Evolutionary conservation across 352 stramenopile species (phyloP).

Genomic region (Phytophthora sp.): DNA sequence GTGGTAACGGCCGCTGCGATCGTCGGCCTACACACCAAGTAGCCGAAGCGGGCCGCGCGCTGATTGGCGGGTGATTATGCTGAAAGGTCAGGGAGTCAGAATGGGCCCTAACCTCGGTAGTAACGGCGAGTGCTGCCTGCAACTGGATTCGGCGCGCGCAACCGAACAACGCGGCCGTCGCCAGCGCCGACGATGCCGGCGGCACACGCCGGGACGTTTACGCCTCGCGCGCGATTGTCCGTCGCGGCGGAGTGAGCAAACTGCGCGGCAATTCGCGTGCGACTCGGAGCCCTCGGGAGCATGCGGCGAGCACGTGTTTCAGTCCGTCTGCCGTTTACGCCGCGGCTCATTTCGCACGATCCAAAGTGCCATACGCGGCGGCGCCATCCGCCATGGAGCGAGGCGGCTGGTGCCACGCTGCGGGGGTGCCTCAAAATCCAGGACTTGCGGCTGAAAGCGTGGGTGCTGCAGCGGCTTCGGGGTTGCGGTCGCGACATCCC

Average conservation of each 20-base stretch:
- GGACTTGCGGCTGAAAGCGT: neutral
- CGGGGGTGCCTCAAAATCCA: constrained; percentile 13
- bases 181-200: constrained; percentile 1
- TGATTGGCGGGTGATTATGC: neutral
- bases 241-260: constrained; percentile 14
- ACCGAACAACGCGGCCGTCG: constrained; percentile 15
- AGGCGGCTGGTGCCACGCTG: constrained; percentile 5
- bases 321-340: constrained; percentile 27
- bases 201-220: constrained; percentile 5
- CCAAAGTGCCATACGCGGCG: constrained; percentile 1
- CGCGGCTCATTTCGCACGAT: constrained; percentile 11
- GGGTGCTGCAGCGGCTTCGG: neutral
- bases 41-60: neutral
- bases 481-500: neutral
- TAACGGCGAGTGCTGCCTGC: constrained; percentile 7
- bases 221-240: constrained; percentile 3
- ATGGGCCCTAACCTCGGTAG: neutral
- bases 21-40: too few relatives aligned
- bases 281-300: too few relatives aligned
- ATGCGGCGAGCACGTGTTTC: too few relatives aligned
- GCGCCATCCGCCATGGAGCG: constrained; percentile 6
- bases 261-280: too few relatives aligned
- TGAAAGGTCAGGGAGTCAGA: constrained; percentile 18
- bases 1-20: neutral
- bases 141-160: constrained; percentile 18